A percentile compares a stretch with the other conserved stretches of the same genome.
Conservation (phyloP, 805 yeast genomes). For the Candida railenensis region DNA sequence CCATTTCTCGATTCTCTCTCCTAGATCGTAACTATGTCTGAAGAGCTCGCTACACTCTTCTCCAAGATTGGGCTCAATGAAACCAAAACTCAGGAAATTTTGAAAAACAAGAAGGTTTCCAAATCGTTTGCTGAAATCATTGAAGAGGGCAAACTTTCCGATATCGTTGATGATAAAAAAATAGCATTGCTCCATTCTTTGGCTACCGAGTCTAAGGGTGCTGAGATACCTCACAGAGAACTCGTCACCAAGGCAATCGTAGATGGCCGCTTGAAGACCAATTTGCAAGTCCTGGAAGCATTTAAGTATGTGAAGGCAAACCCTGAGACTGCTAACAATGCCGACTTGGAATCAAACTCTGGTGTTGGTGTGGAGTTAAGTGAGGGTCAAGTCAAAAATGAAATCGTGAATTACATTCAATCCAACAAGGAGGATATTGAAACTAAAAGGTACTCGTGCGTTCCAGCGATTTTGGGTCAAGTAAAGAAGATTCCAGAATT, state of each 20-base stretch:
- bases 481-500: constrained; percentile 70
- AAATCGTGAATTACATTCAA: constrained; percentile 59
- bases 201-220: constrained; percentile 70
- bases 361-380: constrained; percentile 83
- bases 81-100: constrained; percentile 72
- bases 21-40: constrained; percentile 16
- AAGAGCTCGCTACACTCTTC: constrained; percentile 32
- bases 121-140: constrained; percentile 63
- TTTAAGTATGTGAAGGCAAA: constrained; percentile 64
- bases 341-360: constrained; percentile 54
- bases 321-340: constrained; percentile 43
- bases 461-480: constrained; percentile 75
- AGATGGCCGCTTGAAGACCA: constrained; percentile 61
- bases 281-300: constrained; percentile 78
- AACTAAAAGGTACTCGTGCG: constrained; percentile 73
- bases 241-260: constrained; percentile 61
- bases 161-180: constrained; percentile 54
- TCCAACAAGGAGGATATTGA: constrained; percentile 58
- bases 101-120: constrained; percentile 84
- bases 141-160: constrained; percentile 30
- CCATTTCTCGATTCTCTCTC: too few species aligned
- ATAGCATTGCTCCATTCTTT: constrained; percentile 71
- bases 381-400: constrained; percentile 58
- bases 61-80: constrained; percentile 64
- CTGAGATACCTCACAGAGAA: constrained; percentile 46